Base-by-base conservation (phyloP, 179 eudicot species). In the Amaranthus tricolor region DNA sequence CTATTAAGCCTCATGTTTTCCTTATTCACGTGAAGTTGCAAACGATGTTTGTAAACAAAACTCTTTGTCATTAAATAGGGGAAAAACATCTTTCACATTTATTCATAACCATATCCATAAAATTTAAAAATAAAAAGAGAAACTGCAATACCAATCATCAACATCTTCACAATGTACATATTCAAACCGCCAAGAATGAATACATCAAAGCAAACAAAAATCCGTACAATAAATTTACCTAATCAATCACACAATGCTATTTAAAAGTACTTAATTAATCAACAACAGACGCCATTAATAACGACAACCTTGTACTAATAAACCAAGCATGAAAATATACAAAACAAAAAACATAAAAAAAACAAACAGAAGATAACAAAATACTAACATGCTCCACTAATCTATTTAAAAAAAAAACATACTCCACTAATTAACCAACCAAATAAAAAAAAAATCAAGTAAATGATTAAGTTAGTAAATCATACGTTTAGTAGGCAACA, bases 401-500 rank as follows among this genome's bases (percentile, higher is more conserved):
- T 54, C 40, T 31, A 31, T 31, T 31, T 4, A 43, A 24, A 67
- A 58, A 67, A 57, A 57, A 4, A 20, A 57, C 63, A 9, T 10
- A 55, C 51, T 55, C 62, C 62, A 70, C 44, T 43, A 31, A 64
- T 54, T 7, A 52, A n/a, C 40, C 61, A 49, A 72, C 6, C 20
- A 10, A 57, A 19, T 16, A 12, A 20, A 8, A 31, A 53, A 16
- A 40, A 8, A 70, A 70, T n/a, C 63, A 70, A 55, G 21, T 11
- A 53, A 69, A 15, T 9, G 7, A 51, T 9, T 66, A 67, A 19
- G 1, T 4, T 6, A 13, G 24, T 0, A 57, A 40, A 20, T 14
- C 82, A 73, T 75, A 83, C 89, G 81, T 68, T 87, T 82, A 59
- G 83, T 70, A 40, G 73, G 82, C 66, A 68, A 78, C 14, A 67